Base-by-base conservation (phyloP, 2,329 filamentous ascomycete genomes). In the Nemania serpens region DNA sequence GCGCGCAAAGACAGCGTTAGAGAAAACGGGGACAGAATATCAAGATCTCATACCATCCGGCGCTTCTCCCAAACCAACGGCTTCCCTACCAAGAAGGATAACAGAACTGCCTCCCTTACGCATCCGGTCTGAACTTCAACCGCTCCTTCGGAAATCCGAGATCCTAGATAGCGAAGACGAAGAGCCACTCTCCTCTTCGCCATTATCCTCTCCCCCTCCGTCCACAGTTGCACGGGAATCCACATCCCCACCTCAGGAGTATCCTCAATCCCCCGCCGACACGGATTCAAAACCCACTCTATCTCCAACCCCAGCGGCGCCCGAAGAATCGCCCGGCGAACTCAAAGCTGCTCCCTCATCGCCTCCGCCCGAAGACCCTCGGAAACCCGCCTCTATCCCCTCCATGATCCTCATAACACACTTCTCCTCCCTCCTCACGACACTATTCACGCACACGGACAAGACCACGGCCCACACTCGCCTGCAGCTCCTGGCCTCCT, bases 381-480 rank as follows among this genome's bases (percentile, higher is more conserved):
- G 37, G 29, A 18, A 51, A 65, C 41, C 22, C 55, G 20, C 49
- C n/a, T 29, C 48, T 34, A 49, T 68, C 12, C 79, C 79, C 7
- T 78, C 81, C 56, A 72, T 87, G 41, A 77, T 88, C 47, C 74
- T 87, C 55, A 73, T 87, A 55, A 84, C 84, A 7, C 82, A 85
- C 72, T 79, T 84, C 69, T 81, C 82, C 2, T 67, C 75, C 15
- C 75, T 87, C 3, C 76, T 87, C 18, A 79, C 77, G 25, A 71
- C 78, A 4, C 77, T 87, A 50, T 87, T 87, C 72, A 74, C 81
- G 1, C 76, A 78, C 57, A 77, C 78, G 61, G 76, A 79, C 66
- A 81, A 75, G 61, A 68, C 74, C 3, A 68, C 76, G 42, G 84
- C 84, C 1, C 84, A 86, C 71, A 69, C 71, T 4, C 73, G 75